Base-by-base conservation (phyloP, 2,329 filamentous ascomycete genomes). In the Cryphonectria nitschkei region DNA sequence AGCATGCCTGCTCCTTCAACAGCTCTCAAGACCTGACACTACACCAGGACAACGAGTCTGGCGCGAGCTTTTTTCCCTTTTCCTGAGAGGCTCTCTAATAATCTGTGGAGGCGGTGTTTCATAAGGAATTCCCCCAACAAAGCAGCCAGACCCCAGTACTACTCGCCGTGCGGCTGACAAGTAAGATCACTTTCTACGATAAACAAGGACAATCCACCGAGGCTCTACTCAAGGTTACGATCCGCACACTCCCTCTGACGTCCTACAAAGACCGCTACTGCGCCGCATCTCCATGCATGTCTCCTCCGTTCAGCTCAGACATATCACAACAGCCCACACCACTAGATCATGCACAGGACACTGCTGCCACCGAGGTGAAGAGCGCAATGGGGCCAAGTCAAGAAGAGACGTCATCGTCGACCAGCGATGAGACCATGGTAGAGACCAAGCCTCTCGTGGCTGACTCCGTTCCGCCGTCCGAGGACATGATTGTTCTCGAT, bases 331-430 rank as follows among this genome's bases (percentile, higher is more conserved):
- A 46, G 58, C 50, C 66, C 67, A 66, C 46, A 14, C 50, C 46
- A 61, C 71, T 64, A 69, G 67, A 68, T 39, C 69, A 69, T 71
- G 71, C 68, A 32, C 65, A 67, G 62, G 34, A 69, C 64, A 64
- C 63, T 67, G 34, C 63, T 54, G 60, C 61, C 68, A 54, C 26
- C 41, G 63, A 68, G 66, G 67, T 73, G 67, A 73, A 73, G 71
- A 71, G 71, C 67, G 71, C 71, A 29, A 67, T 68, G 68, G 71
- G 64, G 71, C 71, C 43, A 68, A 41, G 41, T 65, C 68, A 67
- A 46, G 61, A 56, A 46, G 61, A 56, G 52, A 58, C 62, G 52
- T 72, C 68, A 61, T 67, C 69, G 46, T 56, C 66, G 46, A 46
- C 69, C 56, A 50, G 46, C 41, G 34, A 67, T 69, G 68, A 68